Conservation (phyloP, 371 early-diverging fungal genomes). For the Apophysomyces sp. region DNA sequence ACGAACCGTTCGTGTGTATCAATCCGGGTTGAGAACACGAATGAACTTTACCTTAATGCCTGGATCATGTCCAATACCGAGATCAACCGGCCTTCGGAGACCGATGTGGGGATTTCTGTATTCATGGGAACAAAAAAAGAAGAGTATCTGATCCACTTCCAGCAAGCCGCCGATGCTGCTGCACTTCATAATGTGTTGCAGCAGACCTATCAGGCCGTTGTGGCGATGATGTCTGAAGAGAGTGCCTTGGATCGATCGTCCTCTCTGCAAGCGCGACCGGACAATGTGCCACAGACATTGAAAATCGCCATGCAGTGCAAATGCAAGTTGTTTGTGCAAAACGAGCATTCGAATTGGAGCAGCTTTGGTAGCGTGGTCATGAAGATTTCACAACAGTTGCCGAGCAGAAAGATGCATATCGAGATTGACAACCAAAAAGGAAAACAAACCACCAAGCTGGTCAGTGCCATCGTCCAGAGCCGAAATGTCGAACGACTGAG, state of each 20-base stretch:
- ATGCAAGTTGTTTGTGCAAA: conserved; percentile 40
- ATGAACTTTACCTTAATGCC: conserved; percentile 43
- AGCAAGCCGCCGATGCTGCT: conserved; percentile 30
- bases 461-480: conserved; percentile 39
- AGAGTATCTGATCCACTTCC: conserved; percentile 45
- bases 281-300: conserved; percentile 41
- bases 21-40: conserved; percentile 28
- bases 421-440: conserved; percentile 46
- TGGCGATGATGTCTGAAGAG: not conserved
- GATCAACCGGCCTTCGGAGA: conserved; percentile 30
- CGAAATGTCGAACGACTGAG: conserved; percentile 38
- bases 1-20: conserved; percentile 36
- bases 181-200: conserved; percentile 21
- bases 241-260: not conserved
- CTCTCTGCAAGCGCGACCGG: conserved; percentile 17
- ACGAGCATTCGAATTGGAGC: conserved; percentile 45
- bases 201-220: conserved; percentile 20
- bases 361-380: conserved; percentile 34
- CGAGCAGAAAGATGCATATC: conserved; percentile 42
- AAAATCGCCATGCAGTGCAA: conserved; percentile 43
- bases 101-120: conserved; percentile 39
- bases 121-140: conserved; percentile 36
- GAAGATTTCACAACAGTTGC: conserved; percentile 40
- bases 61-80: conserved; percentile 42
- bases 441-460: conserved; percentile 19